phyloP scores from a whole-genome alignment of 148 eudicot species.

The Rhododendron williamsianum region DNA sequence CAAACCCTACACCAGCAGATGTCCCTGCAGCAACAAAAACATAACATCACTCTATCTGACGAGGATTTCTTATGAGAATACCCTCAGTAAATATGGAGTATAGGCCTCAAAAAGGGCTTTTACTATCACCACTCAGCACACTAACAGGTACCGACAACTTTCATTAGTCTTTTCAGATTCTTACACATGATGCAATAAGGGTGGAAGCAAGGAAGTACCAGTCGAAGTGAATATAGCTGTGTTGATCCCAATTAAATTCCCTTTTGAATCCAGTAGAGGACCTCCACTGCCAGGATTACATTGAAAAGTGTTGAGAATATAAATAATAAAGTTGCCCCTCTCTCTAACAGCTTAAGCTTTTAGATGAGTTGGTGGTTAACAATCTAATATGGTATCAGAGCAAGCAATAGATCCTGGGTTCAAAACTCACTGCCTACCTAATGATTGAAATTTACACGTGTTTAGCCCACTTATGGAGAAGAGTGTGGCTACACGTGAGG shows the following conservation, averaged over 20 bases:
- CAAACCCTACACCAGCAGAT: slow-evolving; percentile 96
- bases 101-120: not conserved
- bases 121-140: not conserved
- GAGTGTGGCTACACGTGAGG: too few relatives aligned
- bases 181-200: not conserved
- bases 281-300: slow-evolving; percentile 70
- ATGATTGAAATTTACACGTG: too few relatives aligned
- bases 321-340: too few relatives aligned
- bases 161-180: not conserved
- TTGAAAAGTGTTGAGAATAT: too few relatives aligned
- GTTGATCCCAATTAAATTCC: slow-evolving; percentile 87
- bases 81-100: not conserved
- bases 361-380: too few relatives aligned
- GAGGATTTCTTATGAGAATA: not conserved
- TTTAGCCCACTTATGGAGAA: too few relatives aligned
- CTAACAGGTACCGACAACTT: not conserved
- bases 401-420: too few relatives aligned
- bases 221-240: slow-evolving; percentile 98
- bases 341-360: too few relatives aligned
- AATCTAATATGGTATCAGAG: too few relatives aligned
- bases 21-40: slow-evolving; percentile 51
- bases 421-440: too few relatives aligned
- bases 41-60: not conserved
- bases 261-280: slow-evolving; percentile 88
- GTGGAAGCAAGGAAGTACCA: slow-evolving; percentile 34